Evolutionary conservation across 2,329 filamentous ascomycete genomes (phyloP).

Genomic region (Orbilia ellipsospora): DNA sequence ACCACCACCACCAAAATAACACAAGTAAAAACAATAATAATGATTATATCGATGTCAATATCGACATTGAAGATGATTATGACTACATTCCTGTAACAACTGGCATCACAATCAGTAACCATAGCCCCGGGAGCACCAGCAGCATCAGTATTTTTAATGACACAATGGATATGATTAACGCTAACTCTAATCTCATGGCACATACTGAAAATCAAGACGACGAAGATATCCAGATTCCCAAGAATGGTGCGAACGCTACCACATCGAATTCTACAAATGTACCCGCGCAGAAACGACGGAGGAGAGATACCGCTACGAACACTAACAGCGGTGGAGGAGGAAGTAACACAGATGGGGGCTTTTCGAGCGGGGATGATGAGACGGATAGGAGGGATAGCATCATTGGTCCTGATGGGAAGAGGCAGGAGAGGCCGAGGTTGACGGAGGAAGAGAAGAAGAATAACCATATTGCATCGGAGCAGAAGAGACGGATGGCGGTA

Average conservation of each 20-base stretch:
- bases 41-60: constrained; percentile 38
- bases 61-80: constrained; percentile 3
- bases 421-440: constrained; percentile 71
- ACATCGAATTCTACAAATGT: background rate
- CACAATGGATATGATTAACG: constrained; percentile 18
- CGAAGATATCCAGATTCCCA: background rate
- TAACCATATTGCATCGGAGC: constrained; percentile 77
- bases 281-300: constrained; percentile 32
- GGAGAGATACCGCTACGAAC: constrained; percentile 39
- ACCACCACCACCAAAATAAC: constrained; percentile 32
- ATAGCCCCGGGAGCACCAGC: background rate
- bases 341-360: constrained; percentile 27
- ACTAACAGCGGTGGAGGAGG: background rate
- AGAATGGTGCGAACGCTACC: background rate
- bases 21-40: constrained; percentile 20
- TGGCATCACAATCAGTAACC: constrained; percentile 9
- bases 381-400: constrained; percentile 25
- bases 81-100: background rate
- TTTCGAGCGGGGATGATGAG: constrained; percentile 35
- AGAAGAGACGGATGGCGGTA: constrained; percentile 63
- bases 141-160: background rate
- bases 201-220: constrained; percentile 17
- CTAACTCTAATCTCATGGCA: constrained; percentile 1
- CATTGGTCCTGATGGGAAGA: constrained; percentile 21
- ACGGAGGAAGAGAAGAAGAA: constrained; percentile 78